These are phyloP conservation scores for Neonectria neomacrospora DNA, from an alignment of 2,329 filamentous ascomycete species.

Conservation along the genomic window DNA sequence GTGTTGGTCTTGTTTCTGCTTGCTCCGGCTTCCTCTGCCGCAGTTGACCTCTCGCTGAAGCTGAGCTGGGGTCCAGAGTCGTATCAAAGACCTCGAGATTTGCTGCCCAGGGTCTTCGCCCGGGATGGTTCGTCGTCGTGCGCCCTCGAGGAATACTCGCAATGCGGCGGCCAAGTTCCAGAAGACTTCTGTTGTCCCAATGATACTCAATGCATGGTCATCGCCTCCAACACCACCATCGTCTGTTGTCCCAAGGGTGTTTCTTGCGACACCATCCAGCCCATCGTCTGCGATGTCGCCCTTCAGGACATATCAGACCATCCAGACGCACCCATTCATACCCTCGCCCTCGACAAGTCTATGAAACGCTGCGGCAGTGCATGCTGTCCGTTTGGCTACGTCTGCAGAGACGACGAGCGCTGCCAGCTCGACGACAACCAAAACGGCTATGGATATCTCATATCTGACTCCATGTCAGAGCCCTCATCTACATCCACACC, in stretches of 20 bases:
- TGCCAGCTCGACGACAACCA: slow-evolving; percentile 40
- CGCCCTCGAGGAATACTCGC: slow-evolving; percentile 29
- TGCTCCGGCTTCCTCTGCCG: slow-evolving; percentile 28
- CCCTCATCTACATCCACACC: slow-evolving; percentile 17
- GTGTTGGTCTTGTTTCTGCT: slow-evolving; percentile 38
- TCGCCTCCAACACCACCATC: slow-evolving; percentile 43
- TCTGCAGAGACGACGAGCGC: slow-evolving; percentile 31
- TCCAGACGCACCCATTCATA: slow-evolving; percentile 37
- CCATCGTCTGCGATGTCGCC: slow-evolving; percentile 38
- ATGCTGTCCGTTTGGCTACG: slow-evolving; percentile 44
- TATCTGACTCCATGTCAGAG: slow-evolving; percentile 27
- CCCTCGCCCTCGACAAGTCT: slow-evolving; percentile 32
- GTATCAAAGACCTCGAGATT: slow-evolving; percentile 6
- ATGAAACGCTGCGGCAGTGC: slow-evolving; percentile 36
- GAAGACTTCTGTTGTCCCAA: slow-evolving; percentile 40
- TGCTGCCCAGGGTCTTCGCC: slow-evolving; percentile 2
- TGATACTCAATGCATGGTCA: slow-evolving; percentile 34
- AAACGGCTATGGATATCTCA: slow-evolving; percentile 35
- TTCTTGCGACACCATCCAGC: slow-evolving; percentile 34
- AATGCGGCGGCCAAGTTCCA: slow-evolving; percentile 36
- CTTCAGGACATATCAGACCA: slow-evolving; percentile 33
- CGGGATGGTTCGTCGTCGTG: slow-evolving; percentile 33
- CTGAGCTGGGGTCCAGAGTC: slow-evolving; percentile 29
- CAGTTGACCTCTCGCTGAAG: slow-evolving; percentile 31
- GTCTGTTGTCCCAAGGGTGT: slow-evolving; percentile 40